phyloP scores from a whole-genome alignment of 1,139 yeast species.

The Geotrichum reessii region DNA sequence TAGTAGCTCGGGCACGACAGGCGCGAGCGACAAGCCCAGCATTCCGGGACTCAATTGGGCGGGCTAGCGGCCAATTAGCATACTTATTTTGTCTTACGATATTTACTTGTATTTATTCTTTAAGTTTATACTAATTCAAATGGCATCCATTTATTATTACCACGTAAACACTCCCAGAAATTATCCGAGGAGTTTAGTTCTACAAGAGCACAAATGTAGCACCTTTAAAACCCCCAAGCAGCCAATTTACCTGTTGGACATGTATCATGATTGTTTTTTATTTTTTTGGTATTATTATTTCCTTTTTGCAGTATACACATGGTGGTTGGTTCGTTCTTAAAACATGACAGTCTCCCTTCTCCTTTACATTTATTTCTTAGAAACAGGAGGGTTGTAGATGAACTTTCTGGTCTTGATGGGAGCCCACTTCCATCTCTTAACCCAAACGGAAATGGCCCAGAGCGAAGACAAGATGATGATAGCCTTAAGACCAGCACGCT shows the following conservation, averaged over 20 bases:
- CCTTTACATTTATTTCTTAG: conserved; percentile 49
- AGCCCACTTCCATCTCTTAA: conserved; percentile 98
- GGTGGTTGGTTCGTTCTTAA: neutral
- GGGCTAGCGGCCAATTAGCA: neutral
- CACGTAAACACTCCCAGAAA: neutral
- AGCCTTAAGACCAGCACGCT: conserved; percentile 94
- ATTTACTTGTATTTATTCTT: neutral
- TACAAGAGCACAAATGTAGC: neutral
- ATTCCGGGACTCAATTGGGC: conserved; percentile 15
- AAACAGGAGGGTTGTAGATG: conserved; percentile 72
- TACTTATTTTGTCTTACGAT: neutral
- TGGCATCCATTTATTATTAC: neutral
- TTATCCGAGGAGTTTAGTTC: neutral
- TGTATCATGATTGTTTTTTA: neutral
- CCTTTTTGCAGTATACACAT: neutral
- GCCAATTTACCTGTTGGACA: neutral
- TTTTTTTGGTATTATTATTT: neutral
- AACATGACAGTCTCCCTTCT: neutral
- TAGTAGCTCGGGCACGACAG: conserved; percentile 3
- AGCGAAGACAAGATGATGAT: conserved; percentile 71
- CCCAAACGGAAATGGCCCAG: conserved; percentile 81
- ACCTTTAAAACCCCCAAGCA: neutral
- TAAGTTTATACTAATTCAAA: neutral
- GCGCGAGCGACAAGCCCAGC: conserved; percentile 3
- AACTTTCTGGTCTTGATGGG: conserved; percentile 93